These are phyloP conservation scores for Leptomonas pyrrhocoris DNA, from an alignment of 208 protist genomes.

Conservation along the genomic window DNA sequence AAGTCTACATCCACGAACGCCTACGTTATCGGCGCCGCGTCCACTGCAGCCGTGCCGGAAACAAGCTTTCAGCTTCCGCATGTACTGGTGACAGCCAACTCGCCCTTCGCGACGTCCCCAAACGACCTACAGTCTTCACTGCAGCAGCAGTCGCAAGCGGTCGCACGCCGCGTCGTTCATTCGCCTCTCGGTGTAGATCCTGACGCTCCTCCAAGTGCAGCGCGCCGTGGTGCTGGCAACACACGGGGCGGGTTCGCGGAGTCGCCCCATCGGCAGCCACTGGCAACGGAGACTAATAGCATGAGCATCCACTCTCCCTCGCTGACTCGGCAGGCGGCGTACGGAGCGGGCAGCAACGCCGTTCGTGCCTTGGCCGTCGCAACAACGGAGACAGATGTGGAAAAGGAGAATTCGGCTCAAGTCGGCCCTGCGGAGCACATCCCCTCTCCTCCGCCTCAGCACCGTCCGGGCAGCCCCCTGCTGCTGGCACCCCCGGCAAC, in stretches of 20 bases:
- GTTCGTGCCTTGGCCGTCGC: conserved; percentile 13
- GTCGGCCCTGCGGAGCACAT: conserved; percentile 9
- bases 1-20: neutral
- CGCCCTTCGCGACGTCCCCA: conserved; percentile 3
- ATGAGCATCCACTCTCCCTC: conserved; percentile 6
- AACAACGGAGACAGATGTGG: neutral
- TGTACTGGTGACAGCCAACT: conserved; percentile 12
- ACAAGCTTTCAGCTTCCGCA: conserved; percentile 22
- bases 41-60: neutral
- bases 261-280: neutral
- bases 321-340: conserved; percentile 7
- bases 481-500: neutral
- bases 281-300: neutral
- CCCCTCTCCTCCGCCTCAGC: conserved; percentile 8
- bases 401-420: neutral
- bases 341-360: conserved; percentile 23
- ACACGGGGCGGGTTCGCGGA: neutral
- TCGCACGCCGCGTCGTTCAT: neutral
- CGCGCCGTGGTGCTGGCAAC: neutral
- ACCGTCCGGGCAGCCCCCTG: neutral
- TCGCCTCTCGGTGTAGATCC: neutral
- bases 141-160: conserved; percentile 1
- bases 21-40: neutral
- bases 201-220: neutral
- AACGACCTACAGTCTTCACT: conserved; percentile 4